A percentile compares a stretch with the other conserved stretches of the same genome.
These are phyloP conservation scores for Melanogaster broomeanus DNA, from an alignment of 768 basidiomycete genomes.

Conservation along the genomic window DNA sequence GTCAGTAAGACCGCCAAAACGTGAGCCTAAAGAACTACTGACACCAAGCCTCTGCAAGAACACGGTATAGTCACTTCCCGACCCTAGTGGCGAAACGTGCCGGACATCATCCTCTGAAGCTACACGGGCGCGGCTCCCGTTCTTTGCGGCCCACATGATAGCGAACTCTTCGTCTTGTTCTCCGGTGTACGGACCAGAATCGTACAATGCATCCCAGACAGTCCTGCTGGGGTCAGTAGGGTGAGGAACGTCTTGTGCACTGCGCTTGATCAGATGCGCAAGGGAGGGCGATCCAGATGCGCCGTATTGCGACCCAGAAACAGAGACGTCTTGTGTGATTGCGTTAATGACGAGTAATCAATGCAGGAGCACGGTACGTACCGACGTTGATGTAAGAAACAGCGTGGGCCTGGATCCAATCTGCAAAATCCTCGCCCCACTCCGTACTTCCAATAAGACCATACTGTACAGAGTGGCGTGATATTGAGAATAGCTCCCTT, in stretches of 20 bases:
- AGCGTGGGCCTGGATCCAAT: constrained; percentile 77
- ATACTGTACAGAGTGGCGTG: constrained; percentile 36
- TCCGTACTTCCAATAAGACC: constrained; percentile 88
- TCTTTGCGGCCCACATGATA: constrained; percentile 38
- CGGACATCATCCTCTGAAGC: constrained; percentile 30
- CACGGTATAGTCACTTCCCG: constrained; percentile 89
- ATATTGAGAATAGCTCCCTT: not conserved
- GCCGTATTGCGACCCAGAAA: constrained; percentile 52
- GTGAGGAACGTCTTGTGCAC: constrained; percentile 57
- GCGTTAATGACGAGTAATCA: constrained; percentile 4
- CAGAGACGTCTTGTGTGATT: constrained; percentile 48
- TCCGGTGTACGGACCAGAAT: constrained; percentile 51
- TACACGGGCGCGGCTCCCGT: constrained; percentile 19
- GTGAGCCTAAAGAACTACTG: constrained; percentile 20
- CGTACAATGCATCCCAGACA: constrained; percentile 60
- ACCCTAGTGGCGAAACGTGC: constrained; percentile 67
- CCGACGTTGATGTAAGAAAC: constrained; percentile 87
- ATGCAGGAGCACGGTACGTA: constrained; percentile 19
- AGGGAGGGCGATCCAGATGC: constrained; percentile 63
- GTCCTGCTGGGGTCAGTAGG: constrained; percentile 51
- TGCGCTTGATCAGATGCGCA: constrained; percentile 53
- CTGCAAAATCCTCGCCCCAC: constrained; percentile 89
- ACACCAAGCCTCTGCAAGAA: constrained; percentile 84
- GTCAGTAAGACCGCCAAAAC: not conserved
- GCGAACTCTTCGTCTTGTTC: constrained; percentile 45